These are phyloP conservation scores for Nemophila menziesii DNA, from an alignment of 257 asterid species.

Conservation along the genomic window DNA sequence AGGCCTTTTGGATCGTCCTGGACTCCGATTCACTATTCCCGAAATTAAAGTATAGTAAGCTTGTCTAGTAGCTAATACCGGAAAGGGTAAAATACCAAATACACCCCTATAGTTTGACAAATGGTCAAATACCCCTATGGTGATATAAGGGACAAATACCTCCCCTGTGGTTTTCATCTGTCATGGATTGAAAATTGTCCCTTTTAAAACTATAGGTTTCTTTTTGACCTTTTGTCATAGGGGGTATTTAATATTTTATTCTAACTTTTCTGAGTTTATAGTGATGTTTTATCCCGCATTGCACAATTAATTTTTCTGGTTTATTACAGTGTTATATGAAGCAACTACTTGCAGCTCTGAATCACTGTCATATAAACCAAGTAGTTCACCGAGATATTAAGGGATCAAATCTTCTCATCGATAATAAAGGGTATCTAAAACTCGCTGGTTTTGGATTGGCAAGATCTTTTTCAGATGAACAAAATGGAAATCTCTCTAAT, in stretches of 20 bases:
- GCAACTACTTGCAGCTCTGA: constrained; percentile 91
- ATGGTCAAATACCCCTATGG: no score
- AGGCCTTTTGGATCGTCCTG: constrained; percentile 98
- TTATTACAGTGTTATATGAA: constrained; percentile 93
- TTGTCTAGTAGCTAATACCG: no score
- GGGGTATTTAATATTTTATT: no score
- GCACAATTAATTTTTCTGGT: constrained; percentile 19
- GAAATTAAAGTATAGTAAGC: constrained; percentile 69
- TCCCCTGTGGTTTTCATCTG: no score
- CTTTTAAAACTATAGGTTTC: no score
- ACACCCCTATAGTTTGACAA: no score
- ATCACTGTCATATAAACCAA: constrained; percentile 86
- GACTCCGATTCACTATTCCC: constrained; percentile 78
- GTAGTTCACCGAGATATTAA: constrained; percentile 97
- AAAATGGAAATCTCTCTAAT: constrained; percentile 79
- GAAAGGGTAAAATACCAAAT: no score
- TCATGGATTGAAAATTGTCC: no score
- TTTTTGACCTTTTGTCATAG: no score
- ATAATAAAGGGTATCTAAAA: constrained; percentile 89
- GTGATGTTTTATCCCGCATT: constrained; percentile 7
- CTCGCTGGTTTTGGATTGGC: constrained; percentile 98
- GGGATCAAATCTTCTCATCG: constrained; percentile 94
- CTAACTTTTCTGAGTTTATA: constrained; percentile 1
- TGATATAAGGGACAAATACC: no score
- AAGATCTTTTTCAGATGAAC: constrained; percentile 67